phyloP scores from a whole-genome alignment of 2,329 filamentous ascomycete species.

The Stachybotrys chartarum region DNA sequence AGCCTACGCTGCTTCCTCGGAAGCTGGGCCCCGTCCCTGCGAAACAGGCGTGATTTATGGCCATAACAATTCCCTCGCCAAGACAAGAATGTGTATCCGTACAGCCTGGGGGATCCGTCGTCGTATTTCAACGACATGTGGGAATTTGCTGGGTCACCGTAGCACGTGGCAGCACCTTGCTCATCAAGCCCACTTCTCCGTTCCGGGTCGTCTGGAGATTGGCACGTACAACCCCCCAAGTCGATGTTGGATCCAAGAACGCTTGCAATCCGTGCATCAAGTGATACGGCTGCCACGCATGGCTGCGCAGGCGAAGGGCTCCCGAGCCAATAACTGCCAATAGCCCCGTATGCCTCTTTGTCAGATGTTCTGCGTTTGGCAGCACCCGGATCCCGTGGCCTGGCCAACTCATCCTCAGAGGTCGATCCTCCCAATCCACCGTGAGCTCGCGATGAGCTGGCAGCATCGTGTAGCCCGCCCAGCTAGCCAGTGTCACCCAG shows the following conservation, averaged over 20 bases:
- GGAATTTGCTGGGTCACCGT: too few species aligned
- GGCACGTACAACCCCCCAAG: too few species aligned
- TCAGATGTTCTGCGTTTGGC: neutral
- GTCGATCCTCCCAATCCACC: neutral
- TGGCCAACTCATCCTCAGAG: neutral
- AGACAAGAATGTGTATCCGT: neutral
- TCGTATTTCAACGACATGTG: too few species aligned
- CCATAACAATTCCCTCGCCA: neutral
- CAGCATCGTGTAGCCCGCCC: neutral
- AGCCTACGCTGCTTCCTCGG: neutral
- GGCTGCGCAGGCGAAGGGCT: neutral
- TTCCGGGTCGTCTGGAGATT: too few species aligned
- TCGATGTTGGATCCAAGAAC: too few species aligned
- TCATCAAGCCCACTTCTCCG: neutral
- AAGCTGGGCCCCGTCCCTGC: neutral
- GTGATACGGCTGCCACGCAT: neutral
- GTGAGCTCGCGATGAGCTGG: neutral
- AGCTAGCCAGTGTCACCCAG: neutral
- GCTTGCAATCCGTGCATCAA: neutral
- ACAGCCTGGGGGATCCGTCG: too few species aligned
- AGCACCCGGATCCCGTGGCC: neutral
- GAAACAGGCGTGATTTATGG: neutral
- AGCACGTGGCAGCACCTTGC: neutral
- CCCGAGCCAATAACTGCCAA: neutral
- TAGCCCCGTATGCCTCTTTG: neutral